These are phyloP conservation scores for Excoecaria agallocha DNA, from an alignment of 345 rosid species.

Conservation along the genomic window DNA sequence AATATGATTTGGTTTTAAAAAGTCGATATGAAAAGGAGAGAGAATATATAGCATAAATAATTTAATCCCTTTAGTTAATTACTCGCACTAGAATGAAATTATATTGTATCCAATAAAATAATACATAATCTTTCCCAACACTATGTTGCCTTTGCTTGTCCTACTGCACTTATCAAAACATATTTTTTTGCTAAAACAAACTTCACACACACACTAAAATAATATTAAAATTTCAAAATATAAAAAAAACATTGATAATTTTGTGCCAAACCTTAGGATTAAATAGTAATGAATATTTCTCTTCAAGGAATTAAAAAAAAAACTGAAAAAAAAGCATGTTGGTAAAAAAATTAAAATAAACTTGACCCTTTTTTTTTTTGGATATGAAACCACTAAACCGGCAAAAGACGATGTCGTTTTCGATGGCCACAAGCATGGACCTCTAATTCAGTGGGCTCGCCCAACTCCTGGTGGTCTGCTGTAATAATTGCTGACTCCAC, in stretches of 20 bases:
- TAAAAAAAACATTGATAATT: too few relatives aligned
- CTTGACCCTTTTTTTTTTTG: background rate
- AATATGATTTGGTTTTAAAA: too few relatives aligned
- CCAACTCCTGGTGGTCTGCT: background rate
- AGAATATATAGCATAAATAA: background rate
- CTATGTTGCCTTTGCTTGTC: too few relatives aligned
- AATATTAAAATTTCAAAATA: too few relatives aligned
- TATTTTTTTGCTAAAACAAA: too few relatives aligned
- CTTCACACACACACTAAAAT: background rate
- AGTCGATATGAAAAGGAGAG: too few relatives aligned
- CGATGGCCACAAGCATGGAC: background rate
- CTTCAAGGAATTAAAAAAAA: too few relatives aligned
- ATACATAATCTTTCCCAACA: too few relatives aligned
- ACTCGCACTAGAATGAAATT: background rate
- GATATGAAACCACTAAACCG: background rate
- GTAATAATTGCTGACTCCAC: conserved; percentile 3
- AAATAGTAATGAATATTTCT: too few relatives aligned
- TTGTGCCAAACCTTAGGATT: too few relatives aligned
- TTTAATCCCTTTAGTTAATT: background rate
- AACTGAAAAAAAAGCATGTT: background rate
- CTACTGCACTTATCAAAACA: too few relatives aligned
- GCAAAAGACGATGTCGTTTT: background rate
- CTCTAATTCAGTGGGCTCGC: conserved; percentile 1
- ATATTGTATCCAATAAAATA: background rate
- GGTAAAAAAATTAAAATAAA: background rate